These are phyloP conservation scores for Penicillium hordei DNA, from an alignment of 2,329 filamentous ascomycete genomes.

Conservation along the genomic window DNA sequence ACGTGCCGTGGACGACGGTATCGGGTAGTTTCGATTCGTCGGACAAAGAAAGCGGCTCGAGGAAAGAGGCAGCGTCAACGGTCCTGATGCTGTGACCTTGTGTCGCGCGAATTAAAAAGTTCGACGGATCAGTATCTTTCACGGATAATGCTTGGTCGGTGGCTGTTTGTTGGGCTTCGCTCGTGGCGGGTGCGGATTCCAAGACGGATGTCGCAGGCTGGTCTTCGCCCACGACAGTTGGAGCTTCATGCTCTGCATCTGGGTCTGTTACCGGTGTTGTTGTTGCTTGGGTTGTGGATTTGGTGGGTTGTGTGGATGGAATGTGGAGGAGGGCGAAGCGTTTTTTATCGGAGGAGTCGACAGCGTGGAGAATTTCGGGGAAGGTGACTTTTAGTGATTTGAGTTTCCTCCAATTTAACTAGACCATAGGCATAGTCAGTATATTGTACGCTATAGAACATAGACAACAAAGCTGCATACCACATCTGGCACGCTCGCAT, in stretches of 20 bases:
- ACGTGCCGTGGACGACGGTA: slow-evolving; percentile 82
- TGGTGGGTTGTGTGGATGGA: slow-evolving; percentile 25
- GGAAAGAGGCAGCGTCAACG: slow-evolving; percentile 66
- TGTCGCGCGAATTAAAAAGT: slow-evolving; percentile 89
- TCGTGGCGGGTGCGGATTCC: slow-evolving; percentile 27
- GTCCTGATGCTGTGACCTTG: slow-evolving; percentile 86
- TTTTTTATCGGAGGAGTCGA: slow-evolving; percentile 81
- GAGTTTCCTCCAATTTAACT: slow-evolving; percentile 61
- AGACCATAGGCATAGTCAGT: neutral
- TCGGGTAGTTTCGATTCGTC: slow-evolving; percentile 55
- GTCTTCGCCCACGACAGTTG: slow-evolving; percentile 4
- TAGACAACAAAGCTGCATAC: slow-evolving; percentile 41
- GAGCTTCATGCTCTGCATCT: slow-evolving; percentile 21
- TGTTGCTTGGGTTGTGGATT: slow-evolving; percentile 20
- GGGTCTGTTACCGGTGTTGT: slow-evolving; percentile 20
- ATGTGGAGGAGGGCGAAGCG: slow-evolving; percentile 75
- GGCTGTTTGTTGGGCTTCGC: slow-evolving; percentile 32
- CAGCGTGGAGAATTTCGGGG: slow-evolving; percentile 67
- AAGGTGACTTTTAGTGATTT: slow-evolving; percentile 71
- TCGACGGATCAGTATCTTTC: slow-evolving; percentile 52
- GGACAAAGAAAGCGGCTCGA: slow-evolving; percentile 65
- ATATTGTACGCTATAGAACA: neutral
- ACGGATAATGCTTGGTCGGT: slow-evolving; percentile 40
- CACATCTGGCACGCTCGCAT: slow-evolving; percentile 59
- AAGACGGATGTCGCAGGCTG: slow-evolving; percentile 17